Base-by-base conservation (phyloP, 2,329 filamentous ascomycete species). In the Gaeumannomyces tritici region DNA sequence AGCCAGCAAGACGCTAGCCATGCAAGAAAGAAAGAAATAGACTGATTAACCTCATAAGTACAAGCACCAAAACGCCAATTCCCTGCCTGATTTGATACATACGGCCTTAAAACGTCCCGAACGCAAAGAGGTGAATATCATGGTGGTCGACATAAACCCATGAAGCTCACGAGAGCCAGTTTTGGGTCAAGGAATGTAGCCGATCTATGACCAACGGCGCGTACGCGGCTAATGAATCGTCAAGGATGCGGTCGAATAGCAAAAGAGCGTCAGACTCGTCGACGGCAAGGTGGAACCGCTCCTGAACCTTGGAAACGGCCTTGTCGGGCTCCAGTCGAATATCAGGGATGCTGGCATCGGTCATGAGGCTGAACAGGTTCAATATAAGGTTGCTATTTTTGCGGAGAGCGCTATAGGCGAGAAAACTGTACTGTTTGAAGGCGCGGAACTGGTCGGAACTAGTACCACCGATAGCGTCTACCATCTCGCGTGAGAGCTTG, bases 401-500 rank as follows among this genome's bases (percentile, higher is more conserved):
- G 63, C 95, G 86, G 56, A 99, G 79, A 0, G 95, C 93, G 1
- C 90, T 91, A 75, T 96, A 99, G 0, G 95, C 91, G 3, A 96
- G 89, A 75, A 96, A 97, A 73, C 92, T 96, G 74, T 98, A 96
- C 69, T 96, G 90, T 72, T 95, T 95, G 77, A 99, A 99, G 61
- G 89, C 85, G 56, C 88, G 81, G 74, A 96, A 99, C 65, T 96
- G 88, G 27, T 90, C 85, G 4, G 89, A 91, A 42, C 83, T 82
- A 9, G 87, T 83, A 15, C 95, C 95, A 55, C 96, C 96, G 91
- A 99, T 97, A 65, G 93, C 95, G 70, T 99, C 95, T 4, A 98
- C 91, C 95, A 99, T 99, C 72, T 99, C 93, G 69, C 93, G 93
- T 71, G 89, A 93, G 11, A 99, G 85, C 74, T 99, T 99, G 88